Conservation (phyloP, 2,329 filamentous ascomycete genomes). For the Sarocladium brachiariae region DNA sequence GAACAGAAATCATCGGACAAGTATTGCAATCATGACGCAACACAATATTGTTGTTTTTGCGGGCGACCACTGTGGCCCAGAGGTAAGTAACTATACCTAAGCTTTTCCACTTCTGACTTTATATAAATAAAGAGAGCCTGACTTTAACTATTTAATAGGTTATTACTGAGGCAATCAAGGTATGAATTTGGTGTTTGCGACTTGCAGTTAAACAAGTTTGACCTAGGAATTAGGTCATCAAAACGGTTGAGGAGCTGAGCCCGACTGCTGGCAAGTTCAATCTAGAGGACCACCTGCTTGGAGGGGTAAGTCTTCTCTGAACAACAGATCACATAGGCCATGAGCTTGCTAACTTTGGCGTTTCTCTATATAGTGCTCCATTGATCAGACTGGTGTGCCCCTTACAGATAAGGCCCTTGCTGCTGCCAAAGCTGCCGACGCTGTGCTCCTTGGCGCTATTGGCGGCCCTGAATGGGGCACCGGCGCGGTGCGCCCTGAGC, state of each 20-base stretch:
- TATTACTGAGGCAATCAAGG: conserved; percentile 77
- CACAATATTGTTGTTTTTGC: conserved; percentile 73
- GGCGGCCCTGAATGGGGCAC: conserved; percentile 93
- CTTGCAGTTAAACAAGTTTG: conserved; percentile 3
- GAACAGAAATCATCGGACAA: no score
- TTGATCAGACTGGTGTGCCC: conserved; percentile 81
- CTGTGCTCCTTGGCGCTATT: conserved; percentile 90
- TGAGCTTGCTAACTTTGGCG: conserved; percentile 12
- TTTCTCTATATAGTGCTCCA: conserved; percentile 63
- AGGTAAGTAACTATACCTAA: conserved; percentile 44
- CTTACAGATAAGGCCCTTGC: conserved; percentile 87
- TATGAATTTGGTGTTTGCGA: conserved; percentile 27
- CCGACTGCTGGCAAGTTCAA: conserved; percentile 70
- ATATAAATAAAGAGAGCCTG: conserved; percentile 14
- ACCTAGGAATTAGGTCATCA: conserved; percentile 55
- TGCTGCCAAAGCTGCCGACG: conserved; percentile 89
- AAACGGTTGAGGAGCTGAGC: conserved; percentile 64
- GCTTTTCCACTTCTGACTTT: conserved; percentile 15
- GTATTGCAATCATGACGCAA: conserved; percentile 47
- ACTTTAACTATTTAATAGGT: conserved; percentile 40
- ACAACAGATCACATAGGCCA: conserved; percentile 13
- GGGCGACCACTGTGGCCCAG: conserved; percentile 77
- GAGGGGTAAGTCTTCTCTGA: conserved; percentile 60
- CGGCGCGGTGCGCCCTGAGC: conserved; percentile 87
- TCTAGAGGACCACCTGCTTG: conserved; percentile 79